A percentile compares a stretch with the other conserved stretches of the same genome.
phyloP scores from a whole-genome alignment of 2,329 filamentous ascomycete species.

The Alternaria longipes region DNA sequence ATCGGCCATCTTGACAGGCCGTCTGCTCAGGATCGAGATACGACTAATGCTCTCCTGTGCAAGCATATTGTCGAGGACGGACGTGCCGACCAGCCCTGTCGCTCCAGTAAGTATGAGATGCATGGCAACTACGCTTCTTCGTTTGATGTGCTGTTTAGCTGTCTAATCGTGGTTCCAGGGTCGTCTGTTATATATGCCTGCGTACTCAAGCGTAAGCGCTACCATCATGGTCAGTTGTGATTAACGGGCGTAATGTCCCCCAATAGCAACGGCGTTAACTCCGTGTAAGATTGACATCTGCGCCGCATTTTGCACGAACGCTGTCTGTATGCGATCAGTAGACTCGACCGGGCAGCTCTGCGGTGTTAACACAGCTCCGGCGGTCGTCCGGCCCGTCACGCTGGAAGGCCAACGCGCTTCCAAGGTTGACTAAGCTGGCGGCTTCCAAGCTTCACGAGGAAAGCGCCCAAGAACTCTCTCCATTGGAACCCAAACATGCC shows the following conservation, averaged over 20 bases:
- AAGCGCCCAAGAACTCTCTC: constrained; percentile 1
- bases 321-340: background rate
- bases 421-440: constrained; percentile 16
- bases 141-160: background rate
- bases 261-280: background rate
- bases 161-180: background rate
- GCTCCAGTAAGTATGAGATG: constrained; percentile 58
- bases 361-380: constrained; percentile 10
- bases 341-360: background rate
- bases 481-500: background rate
- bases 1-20: constrained; percentile 70
- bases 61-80: constrained; percentile 51
- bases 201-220: background rate
- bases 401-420: constrained; percentile 6
- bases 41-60: constrained; percentile 62
- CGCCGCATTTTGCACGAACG: background rate
- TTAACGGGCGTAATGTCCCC: background rate
- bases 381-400: constrained; percentile 11
- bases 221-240: background rate
- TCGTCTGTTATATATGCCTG: background rate
- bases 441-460: constrained; percentile 7
- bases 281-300: background rate
- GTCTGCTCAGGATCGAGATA: constrained; percentile 73
- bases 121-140: constrained; percentile 23
- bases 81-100: constrained; percentile 54